Evolutionary conservation across 192 early-diverging fungal genomes (phyloP).

Genomic region (Lobosporangium transversale): DNA sequence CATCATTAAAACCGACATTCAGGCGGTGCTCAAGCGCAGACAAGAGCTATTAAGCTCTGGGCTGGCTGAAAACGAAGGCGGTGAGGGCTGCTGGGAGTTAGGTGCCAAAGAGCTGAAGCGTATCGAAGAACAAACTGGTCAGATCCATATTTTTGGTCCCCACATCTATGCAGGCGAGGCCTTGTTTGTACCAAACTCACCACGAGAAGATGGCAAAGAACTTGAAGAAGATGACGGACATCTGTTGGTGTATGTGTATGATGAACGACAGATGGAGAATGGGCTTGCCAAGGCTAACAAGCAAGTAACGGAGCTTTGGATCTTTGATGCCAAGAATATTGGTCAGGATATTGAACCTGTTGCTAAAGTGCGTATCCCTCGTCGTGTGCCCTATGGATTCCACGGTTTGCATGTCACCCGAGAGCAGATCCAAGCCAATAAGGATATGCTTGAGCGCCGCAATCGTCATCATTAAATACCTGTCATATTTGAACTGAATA

Average conservation of each 20-base stretch:
- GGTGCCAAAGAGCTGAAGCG: constrained; percentile 9
- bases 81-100: constrained; percentile 29
- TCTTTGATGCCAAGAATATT: constrained; percentile 38
- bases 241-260: constrained; percentile 39
- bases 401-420: constrained; percentile 28
- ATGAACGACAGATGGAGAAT: constrained; percentile 32
- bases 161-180: constrained; percentile 30
- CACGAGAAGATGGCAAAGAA: background rate
- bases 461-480: too few species aligned
- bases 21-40: constrained; percentile 15
- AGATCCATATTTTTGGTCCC: constrained; percentile 21
- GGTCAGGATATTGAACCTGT: constrained; percentile 23
- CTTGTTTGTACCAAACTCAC: constrained; percentile 24
- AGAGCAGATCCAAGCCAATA: constrained; percentile 40
- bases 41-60: background rate
- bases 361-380: constrained; percentile 31
- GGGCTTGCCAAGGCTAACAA: constrained; percentile 13
- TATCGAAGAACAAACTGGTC: background rate
- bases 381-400: constrained; percentile 42
- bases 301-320: constrained; percentile 41
- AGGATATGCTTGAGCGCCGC: background rate
- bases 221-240: constrained; percentile 30
- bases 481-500: too few species aligned
- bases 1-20: constrained; percentile 26
- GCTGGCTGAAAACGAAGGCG: constrained; percentile 10